Conservation (phyloP, 495 filamentous ascomycete species). For the Margaritispora aquatica region DNA sequence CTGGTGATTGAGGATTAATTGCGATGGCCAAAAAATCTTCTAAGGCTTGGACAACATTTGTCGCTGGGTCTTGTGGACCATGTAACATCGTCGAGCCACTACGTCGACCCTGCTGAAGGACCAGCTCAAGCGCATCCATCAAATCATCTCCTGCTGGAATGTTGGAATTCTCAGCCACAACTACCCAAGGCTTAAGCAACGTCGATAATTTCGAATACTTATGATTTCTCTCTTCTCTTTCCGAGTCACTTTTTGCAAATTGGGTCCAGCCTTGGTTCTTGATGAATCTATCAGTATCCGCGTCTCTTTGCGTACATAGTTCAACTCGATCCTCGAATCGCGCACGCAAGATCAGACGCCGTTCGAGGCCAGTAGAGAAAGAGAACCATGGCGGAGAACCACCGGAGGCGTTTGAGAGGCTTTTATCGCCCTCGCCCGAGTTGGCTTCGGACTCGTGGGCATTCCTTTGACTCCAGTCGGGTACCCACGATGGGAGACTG, state of each 20-base stretch:
- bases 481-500: slow-evolving; percentile 1
- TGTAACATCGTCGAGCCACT: neutral
- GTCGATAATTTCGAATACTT: neutral
- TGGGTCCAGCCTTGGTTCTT: neutral
- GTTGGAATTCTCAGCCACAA: neutral
- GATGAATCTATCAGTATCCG: neutral
- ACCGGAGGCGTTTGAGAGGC: neutral
- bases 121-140: neutral
- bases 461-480: slow-evolving; percentile 3
- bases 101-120: neutral
- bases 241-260: neutral
- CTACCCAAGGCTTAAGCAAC: neutral
- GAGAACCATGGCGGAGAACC: neutral
- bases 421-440: neutral
- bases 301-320: neutral
- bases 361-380: neutral
- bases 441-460: neutral
- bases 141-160: neutral
- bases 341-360: neutral
- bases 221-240: neutral
- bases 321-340: neutral
- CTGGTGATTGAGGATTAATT: neutral
- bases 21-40: neutral
- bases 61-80: neutral
- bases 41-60: neutral